Percentiles rank a stretch among this genome's conserved stretches.
These are phyloP conservation scores for Neotropicomus parvogracilis DNA, from an alignment of 1,284 basidiomycete genomes.

Conservation along the genomic window DNA sequence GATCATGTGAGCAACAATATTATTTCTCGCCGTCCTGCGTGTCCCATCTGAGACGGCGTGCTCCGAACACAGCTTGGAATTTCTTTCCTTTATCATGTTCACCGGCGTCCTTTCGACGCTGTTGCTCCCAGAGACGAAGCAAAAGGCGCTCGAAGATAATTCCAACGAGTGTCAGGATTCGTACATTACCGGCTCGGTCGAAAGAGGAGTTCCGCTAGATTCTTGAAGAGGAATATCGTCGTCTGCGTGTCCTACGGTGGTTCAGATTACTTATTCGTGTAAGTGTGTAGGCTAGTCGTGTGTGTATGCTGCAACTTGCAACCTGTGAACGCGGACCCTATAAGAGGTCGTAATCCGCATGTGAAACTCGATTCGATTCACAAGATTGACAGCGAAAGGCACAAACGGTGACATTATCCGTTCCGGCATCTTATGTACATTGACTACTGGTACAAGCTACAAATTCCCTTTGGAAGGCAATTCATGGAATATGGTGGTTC, in stretches of 20 bases:
- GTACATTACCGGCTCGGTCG: conserved; percentile 36
- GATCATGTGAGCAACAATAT: conserved; percentile 34
- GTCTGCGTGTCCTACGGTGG: background rate
- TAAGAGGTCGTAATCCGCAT: too few relatives aligned
- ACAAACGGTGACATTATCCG: background rate
- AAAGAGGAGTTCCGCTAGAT: conserved; percentile 14
- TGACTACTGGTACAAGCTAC: conserved; percentile 13
- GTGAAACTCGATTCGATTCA: background rate
- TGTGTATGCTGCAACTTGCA: background rate
- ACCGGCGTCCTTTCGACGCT: conserved; percentile 57
- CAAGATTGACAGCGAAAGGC: background rate
- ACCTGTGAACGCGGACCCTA: too few relatives aligned
- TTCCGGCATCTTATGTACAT: conserved; percentile 8
- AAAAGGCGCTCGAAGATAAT: conserved; percentile 51
- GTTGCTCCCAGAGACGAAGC: conserved; percentile 61
- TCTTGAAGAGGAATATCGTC: background rate
- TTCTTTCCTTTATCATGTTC: conserved; percentile 57
- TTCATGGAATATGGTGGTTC: background rate
- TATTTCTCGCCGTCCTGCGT: background rate
- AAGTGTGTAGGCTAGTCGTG: background rate
- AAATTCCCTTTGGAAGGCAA: background rate
- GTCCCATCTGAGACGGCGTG: conserved; percentile 1
- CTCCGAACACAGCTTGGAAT: conserved; percentile 35
- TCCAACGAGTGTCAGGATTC: conserved; percentile 50
- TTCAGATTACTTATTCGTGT: background rate